Base-by-base conservation (phyloP, 345 rosid species). In the Turnera subulata region DNA sequence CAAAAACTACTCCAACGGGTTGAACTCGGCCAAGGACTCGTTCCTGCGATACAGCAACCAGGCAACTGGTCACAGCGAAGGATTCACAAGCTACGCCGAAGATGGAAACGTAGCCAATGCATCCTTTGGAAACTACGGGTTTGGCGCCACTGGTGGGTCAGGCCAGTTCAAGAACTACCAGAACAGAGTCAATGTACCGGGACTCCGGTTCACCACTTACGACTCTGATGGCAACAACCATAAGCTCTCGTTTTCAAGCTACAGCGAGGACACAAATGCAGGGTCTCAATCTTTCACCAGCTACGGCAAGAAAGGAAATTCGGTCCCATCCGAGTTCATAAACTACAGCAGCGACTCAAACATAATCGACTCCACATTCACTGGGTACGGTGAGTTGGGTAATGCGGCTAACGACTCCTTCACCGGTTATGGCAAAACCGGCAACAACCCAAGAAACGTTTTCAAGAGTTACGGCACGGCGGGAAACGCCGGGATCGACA, bases 1-100 rank as follows among this genome's bases (percentile, higher is more conserved):
- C 60, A 65, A 61, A 56, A 71, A 66, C 58, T 71, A 71, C 71
- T 71, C 76, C 33, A 39, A 61, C 48, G 71, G 67, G 32, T 18
- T 71, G 46, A 71, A 66, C 67, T 46, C 67, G 2, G 64, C 43
- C 6, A 5, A 51, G 40, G 67, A 62, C 64, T 56, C 68, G 11
- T 71, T 71, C 63, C 2, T 56, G 15, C 50, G 32, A 21, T 71
- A 71, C 66, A 71, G 67, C 71, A 13, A 29, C 0, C 63, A 56
- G 5, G 58, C 71, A 5, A 65, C 62, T 6, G 55, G 52, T 19
- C 76, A 61, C 11, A 46, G 64, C 0, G 71, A 66, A 42, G 5
- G 21, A 10, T 71, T 71, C 67, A 50, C 59, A 6, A 65, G 32
- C 42, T 71, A 71, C 35, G 71, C 56, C 4, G 25, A 13, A 2